These are phyloP conservation scores for Gloeopeniophorella convolvens DNA, from an alignment of 768 basidiomycete species.

Conservation along the genomic window DNA sequence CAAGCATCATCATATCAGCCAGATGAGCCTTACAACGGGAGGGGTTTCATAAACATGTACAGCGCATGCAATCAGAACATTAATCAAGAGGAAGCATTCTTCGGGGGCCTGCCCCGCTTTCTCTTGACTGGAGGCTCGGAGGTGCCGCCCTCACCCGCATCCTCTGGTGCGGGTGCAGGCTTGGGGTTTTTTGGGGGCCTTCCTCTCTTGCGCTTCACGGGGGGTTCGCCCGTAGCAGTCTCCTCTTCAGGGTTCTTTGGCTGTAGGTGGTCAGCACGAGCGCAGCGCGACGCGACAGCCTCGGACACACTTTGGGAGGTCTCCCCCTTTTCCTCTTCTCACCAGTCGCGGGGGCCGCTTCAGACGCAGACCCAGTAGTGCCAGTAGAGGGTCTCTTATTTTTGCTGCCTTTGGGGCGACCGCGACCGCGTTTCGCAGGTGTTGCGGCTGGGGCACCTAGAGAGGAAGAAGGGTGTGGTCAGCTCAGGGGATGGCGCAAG, in stretches of 20 bases:
- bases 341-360: slow-evolving; percentile 25
- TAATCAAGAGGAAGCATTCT: slow-evolving; percentile 22
- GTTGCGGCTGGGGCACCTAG: slow-evolving; percentile 31
- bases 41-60: slow-evolving; percentile 28
- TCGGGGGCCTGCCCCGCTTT: slow-evolving; percentile 69
- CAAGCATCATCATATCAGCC: slow-evolving; percentile 23
- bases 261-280: slow-evolving; percentile 13
- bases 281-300: not conserved
- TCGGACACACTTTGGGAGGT: slow-evolving; percentile 42
- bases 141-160: slow-evolving; percentile 32
- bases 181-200: slow-evolving; percentile 67
- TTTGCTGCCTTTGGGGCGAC: slow-evolving; percentile 87
- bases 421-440: slow-evolving; percentile 70
- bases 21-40: slow-evolving; percentile 9
- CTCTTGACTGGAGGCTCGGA: slow-evolving; percentile 52
- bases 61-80: slow-evolving; percentile 24
- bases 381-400: slow-evolving; percentile 46
- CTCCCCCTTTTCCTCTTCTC: slow-evolving; percentile 43
- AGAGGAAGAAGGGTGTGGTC: slow-evolving; percentile 27
- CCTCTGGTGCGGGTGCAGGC: slow-evolving; percentile 35
- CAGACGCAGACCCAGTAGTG: slow-evolving; percentile 26
- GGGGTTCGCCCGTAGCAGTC: slow-evolving; percentile 30
- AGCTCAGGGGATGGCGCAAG: slow-evolving; percentile 10
- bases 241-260: slow-evolving; percentile 40
- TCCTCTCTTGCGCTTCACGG: slow-evolving; percentile 59